Evolutionary conservation across 2,329 filamentous ascomycete genomes (phyloP).

Genomic region (Blumeriella jaapii): DNA sequence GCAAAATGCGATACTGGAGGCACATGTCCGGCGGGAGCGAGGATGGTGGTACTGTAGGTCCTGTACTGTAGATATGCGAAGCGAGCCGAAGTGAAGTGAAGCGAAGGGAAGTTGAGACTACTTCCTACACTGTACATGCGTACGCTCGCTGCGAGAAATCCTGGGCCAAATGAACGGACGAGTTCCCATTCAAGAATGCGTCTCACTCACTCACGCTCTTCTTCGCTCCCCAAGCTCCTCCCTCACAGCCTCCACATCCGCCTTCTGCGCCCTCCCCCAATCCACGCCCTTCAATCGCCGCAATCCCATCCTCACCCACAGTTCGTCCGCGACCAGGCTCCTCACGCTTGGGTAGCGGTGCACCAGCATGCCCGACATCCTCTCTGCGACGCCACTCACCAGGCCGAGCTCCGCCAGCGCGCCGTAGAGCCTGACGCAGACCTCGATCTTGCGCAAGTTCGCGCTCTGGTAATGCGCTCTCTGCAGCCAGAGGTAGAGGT

Average conservation of each 20-base stretch:
- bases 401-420: slow-evolving; percentile 44
- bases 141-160: too few relatives aligned
- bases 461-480: slow-evolving; percentile 74
- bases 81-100: too few relatives aligned
- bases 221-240: too few relatives aligned
- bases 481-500: slow-evolving; percentile 59
- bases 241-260: neutral
- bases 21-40: too few relatives aligned
- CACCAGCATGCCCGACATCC: slow-evolving; percentile 59
- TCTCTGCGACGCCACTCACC: slow-evolving; percentile 33
- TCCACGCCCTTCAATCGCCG: slow-evolving; percentile 37
- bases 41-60: too few relatives aligned
- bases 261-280: slow-evolving; percentile 30
- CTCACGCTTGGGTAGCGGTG: slow-evolving; percentile 76
- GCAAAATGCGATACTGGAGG: too few relatives aligned
- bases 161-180: too few relatives aligned
- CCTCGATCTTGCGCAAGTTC: slow-evolving; percentile 71
- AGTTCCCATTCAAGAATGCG: too few relatives aligned
- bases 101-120: too few relatives aligned
- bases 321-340: slow-evolving; percentile 45
- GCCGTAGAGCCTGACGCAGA: slow-evolving; percentile 69
- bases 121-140: too few relatives aligned
- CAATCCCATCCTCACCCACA: slow-evolving; percentile 36
- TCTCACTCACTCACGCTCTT: too few relatives aligned
- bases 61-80: too few relatives aligned